These are phyloP conservation scores for Xylaria sp. DNA, from an alignment of 2,329 filamentous ascomycete genomes.

Conservation along the genomic window DNA sequence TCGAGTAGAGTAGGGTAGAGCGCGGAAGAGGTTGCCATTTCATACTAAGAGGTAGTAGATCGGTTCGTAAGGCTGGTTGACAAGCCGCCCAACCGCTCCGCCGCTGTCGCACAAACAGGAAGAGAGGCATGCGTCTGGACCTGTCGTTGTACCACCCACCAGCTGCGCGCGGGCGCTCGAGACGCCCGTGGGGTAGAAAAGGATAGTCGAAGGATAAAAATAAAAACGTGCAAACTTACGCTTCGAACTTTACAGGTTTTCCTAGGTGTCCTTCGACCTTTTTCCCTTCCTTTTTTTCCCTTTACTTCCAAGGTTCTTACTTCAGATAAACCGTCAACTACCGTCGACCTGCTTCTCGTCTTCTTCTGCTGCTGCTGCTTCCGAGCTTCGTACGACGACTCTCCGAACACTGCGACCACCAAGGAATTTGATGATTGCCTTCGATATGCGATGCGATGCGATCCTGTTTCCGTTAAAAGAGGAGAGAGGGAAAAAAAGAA, in stretches of 20 bases:
- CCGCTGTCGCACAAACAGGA: constrained; percentile 13
- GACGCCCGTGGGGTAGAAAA: constrained; percentile 4
- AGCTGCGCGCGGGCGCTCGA: constrained; percentile 17
- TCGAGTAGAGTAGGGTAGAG: too few species aligned
- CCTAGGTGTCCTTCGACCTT: constrained; percentile 13
- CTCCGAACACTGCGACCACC: constrained; percentile 37
- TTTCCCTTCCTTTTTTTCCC: constrained; percentile 1
- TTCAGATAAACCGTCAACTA: constrained; percentile 21
- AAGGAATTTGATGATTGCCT: constrained; percentile 5
- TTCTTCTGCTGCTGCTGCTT: constrained; percentile 21
- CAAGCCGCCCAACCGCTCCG: not conserved
- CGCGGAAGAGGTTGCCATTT: not conserved
- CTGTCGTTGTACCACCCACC: constrained; percentile 26
- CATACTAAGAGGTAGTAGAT: too few species aligned
- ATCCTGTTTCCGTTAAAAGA: constrained; percentile 21
- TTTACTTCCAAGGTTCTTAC: constrained; percentile 7
- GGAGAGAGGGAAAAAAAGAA: constrained; percentile 17
- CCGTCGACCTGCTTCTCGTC: constrained; percentile 21
- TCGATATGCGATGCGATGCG: constrained; percentile 20
- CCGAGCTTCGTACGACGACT: constrained; percentile 25
- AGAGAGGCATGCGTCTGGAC: constrained; percentile 10
- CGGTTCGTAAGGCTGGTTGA: not conserved
- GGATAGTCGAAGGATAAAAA: constrained; percentile 6
- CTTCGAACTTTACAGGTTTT: constrained; percentile 12
- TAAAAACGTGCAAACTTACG: constrained; percentile 2